Conservation (phyloP, 2,329 filamentous ascomycete species). For the Teratosphaeria epicoccoides region DNA sequence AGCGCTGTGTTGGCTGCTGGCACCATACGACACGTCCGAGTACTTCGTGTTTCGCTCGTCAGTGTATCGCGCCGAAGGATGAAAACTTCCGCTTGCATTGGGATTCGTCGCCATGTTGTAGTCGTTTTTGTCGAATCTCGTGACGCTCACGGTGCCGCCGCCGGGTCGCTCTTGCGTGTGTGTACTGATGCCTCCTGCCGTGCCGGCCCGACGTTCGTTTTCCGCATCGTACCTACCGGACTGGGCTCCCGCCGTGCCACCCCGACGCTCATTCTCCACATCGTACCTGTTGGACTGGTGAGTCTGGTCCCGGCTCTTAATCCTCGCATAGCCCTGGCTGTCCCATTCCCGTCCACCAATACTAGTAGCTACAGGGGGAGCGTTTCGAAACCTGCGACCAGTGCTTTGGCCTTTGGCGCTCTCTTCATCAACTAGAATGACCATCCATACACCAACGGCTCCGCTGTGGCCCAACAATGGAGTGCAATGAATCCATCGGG, state of each 20-base stretch:
- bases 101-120: not conserved
- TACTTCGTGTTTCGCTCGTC: not conserved
- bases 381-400: slow-evolving; percentile 24
- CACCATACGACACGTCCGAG: not conserved
- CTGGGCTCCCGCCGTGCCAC: too few species aligned
- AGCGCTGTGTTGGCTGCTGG: not conserved
- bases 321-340: not conserved
- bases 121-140: not conserved
- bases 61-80: not conserved
- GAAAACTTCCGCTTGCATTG: not conserved
- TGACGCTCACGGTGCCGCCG: not conserved
- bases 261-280: slow-evolving; percentile 11
- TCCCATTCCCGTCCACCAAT: slow-evolving; percentile 28
- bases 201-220: slow-evolving; percentile 8
- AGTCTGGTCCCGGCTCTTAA: slow-evolving; percentile 5
- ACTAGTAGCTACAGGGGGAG: slow-evolving; percentile 24
- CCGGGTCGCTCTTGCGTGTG: not conserved
- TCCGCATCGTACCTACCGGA: slow-evolving; percentile 16
- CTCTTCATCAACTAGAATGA: slow-evolving; percentile 58
- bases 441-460: slow-evolving; percentile 67
- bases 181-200: not conserved
- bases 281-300: slow-evolving; percentile 14
- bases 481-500: slow-evolving; percentile 68
- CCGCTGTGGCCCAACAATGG: slow-evolving; percentile 58
- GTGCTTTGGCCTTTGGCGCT: not conserved